phyloP scores from a whole-genome alignment of 148 eudicot species.

The Dianthus caryophyllus region DNA sequence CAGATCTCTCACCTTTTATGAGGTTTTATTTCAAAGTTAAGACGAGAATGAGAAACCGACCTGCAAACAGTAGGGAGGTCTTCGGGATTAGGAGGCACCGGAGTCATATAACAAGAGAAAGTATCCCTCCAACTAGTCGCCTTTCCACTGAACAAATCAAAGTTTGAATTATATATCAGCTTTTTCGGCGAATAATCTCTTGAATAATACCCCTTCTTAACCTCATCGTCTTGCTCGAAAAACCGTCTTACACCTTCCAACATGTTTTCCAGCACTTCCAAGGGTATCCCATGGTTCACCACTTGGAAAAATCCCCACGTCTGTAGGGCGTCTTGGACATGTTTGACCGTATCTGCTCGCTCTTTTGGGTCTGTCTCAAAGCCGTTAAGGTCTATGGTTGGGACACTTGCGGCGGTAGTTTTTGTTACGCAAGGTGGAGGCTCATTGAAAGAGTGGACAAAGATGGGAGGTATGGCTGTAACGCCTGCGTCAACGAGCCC shows the following conservation, averaged over 20 bases:
- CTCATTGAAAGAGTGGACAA: slow-evolving; percentile 10
- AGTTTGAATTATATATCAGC: slow-evolving; percentile 29
- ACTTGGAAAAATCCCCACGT: slow-evolving; percentile 51
- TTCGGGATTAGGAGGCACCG: neutral
- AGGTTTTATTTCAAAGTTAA: no score
- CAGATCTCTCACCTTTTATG: no score
- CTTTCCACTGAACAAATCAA: slow-evolving; percentile 30
- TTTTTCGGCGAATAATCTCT: slow-evolving; percentile 24
- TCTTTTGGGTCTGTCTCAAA: neutral
- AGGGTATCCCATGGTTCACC: slow-evolving; percentile 42
- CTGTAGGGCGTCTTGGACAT: slow-evolving; percentile 27
- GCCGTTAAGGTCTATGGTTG: slow-evolving; percentile 24
- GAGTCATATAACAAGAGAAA: slow-evolving; percentile 16
- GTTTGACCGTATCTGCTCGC: neutral
- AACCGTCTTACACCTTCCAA: slow-evolving; percentile 28
- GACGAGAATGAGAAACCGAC: neutral
- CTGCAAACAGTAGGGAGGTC: slow-evolving; percentile 9
- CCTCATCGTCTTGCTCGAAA: slow-evolving; percentile 42
- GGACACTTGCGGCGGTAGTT: slow-evolving; percentile 1
- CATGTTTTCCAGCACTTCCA: slow-evolving; percentile 30
- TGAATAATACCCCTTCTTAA: slow-evolving; percentile 31
- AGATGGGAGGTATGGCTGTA: slow-evolving; percentile 25
- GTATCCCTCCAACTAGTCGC: slow-evolving; percentile 56
- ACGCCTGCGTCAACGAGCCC: slow-evolving; percentile 37
- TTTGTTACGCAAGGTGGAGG: neutral